Base-by-base conservation (phyloP, 108 stramenopile genomes). In the Skeletonema menzelii region DNA sequence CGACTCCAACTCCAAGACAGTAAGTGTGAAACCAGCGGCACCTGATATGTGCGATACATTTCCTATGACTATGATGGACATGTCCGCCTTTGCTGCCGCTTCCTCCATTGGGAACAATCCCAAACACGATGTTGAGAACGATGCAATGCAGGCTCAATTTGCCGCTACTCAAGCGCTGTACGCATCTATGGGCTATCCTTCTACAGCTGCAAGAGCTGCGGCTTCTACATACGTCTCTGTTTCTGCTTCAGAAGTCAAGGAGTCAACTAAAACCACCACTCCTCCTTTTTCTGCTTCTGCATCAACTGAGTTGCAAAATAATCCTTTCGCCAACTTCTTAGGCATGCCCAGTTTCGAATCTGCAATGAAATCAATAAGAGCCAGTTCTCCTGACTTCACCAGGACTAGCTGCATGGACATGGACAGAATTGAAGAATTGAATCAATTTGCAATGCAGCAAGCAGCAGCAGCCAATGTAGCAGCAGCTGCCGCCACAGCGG, bases 111-210 rank as follows among this genome's bases (percentile, higher is more conserved):
- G 27, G 28, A 30, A n/a, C 17, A 24, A 20, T 27, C 4, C 55
- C 56, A 68, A 38, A 14, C 30, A 22, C 32, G 65, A 57, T 32
- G 38, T 68, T 5, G 67, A 68, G 22, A 32, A 22, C 0, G 56
- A 68, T 38, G 56, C 67, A 5, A 63, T 35, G 32, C 61, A 72
- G 30, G 69, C 62, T 2, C 76, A 65, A 34, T 77, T 77, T 44
- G 63, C 69, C 0, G 76, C 76, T 1, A 77, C 76, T 26, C 76
- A 77, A 42, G 76, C 76, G 5, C 69, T 77, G 38, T 77, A 70
- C 26, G 65, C 63, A 42, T 59, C 28, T 20, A 70, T 70, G 69
- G 76, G 76, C 3, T 77, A 62, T 44, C 76, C 76, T 7, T 56
- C 69, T 11, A 69, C 61, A 24, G 76, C 76, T 2, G 76, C 76